Base-by-base conservation (phyloP, 2,329 filamentous ascomycete genomes). In the Colletotrichum australisinense region DNA sequence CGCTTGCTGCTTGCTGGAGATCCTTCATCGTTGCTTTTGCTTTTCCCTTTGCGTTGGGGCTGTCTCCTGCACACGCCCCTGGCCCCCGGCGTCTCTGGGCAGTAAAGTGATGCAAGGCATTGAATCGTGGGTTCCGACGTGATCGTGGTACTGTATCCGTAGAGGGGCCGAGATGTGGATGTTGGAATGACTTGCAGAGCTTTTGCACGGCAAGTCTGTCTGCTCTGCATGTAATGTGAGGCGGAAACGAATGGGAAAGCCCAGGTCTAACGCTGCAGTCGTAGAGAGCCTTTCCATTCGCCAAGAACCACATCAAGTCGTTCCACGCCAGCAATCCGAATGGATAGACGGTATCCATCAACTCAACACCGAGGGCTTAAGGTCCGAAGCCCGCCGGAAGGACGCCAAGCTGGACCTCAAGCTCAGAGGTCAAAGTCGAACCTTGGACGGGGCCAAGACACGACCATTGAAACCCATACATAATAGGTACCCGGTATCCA, bases 121-220 rank as follows among this genome's bases (percentile, higher is more conserved):
- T 49, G 19, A 55, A 67, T 67, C 68, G 30, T 60, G 59, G 30
- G 24, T 49, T 49, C 42, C 19, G 19, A 49, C 8, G 42, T 49
- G 60, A 35, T 53, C 19, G 8, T n/a, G 16, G 42, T 49, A 70
- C 49, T 38, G 60, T 42, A 67, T n/a, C 24, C 30, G 9, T 46
- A 53, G 28, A 42, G 32, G 53, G 63, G 5, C 46, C 56, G 57
- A 35, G 22, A 30, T 19, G 32, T 62, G 63, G 56, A 4, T 62
- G 58, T 19, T 3, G n/a, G 22, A 49, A 62, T 67, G 63, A 63
- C 57, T 62, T 71, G 63, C 69, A 71, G 63, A 30, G 59, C 38
- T 42, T 49, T 49, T 52, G 59, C 26, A 28, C 32, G 7, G 52
- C 67, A 67, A 42, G 46, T 67, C 69, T 52, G 58, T n/a, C 19